Evolutionary conservation across 1,139 yeast species (phyloP).

Genomic region (Kluyveromyces sp.): DNA sequence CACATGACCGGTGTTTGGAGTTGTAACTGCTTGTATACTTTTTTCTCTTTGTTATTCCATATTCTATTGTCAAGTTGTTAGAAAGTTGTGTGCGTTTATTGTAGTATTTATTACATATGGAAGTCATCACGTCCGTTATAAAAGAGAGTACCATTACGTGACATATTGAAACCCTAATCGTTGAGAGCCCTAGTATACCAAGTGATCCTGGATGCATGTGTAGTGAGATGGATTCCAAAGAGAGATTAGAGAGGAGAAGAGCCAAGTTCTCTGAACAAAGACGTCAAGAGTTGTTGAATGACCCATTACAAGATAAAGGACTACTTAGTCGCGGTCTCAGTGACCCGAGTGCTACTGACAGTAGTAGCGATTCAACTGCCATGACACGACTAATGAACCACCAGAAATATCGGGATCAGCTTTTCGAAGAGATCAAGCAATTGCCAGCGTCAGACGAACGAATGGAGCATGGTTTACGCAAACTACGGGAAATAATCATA

Average conservation of each 20-base stretch:
- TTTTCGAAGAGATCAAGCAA: conserved; percentile 7
- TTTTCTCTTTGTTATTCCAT: background rate
- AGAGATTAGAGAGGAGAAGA: conserved; percentile 9
- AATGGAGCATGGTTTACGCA: conserved; percentile 18
- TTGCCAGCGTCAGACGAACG: background rate
- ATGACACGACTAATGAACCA: conserved; percentile 7
- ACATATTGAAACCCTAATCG: too few species aligned
- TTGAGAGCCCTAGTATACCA: too few species aligned
- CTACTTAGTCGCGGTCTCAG: conserved; percentile 13
- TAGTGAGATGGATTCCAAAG: background rate
- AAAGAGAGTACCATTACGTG: too few species aligned
- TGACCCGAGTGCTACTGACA: too few species aligned
- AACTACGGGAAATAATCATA: conserved; percentile 19
- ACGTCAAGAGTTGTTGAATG: conserved; percentile 10
- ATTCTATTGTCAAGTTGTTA: background rate
- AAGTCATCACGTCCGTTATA: too few species aligned
- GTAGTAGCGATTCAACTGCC: background rate
- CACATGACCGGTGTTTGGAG: background rate
- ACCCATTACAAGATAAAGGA: conserved; percentile 13
- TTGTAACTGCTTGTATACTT: background rate
- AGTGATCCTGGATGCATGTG: too few species aligned
- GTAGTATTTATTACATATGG: too few species aligned
- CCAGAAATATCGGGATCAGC: conserved; percentile 9
- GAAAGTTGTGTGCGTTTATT: background rate
- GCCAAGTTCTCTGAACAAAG: conserved; percentile 14